These are phyloP conservation scores for Nicotiana tabacum DNA, from an alignment of 257 asterid species.

Conservation along the genomic window DNA sequence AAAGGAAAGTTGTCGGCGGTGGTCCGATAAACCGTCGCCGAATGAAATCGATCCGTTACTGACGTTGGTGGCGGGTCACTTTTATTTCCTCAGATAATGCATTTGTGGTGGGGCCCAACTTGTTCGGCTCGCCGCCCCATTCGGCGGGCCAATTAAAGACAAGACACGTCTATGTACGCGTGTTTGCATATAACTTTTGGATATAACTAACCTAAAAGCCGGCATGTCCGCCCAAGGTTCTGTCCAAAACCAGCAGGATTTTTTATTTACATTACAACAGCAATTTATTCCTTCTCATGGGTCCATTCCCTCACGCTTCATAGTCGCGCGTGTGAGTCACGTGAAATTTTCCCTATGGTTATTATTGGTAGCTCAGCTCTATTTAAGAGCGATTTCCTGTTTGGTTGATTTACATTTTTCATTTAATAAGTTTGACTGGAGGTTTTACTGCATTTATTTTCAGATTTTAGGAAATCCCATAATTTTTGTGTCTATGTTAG, in stretches of 20 bases:
- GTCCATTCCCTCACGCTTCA: neutral
- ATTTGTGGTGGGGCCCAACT: neutral
- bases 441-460: too few species aligned
- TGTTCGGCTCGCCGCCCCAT: neutral
- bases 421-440: too few species aligned
- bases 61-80: neutral
- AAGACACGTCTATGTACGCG: neutral
- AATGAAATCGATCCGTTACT: neutral
- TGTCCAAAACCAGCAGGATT: neutral
- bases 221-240: neutral
- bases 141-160: neutral
- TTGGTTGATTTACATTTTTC: too few species aligned
- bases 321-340: neutral
- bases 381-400: too few species aligned
- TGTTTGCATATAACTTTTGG: neutral
- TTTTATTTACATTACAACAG: neutral
- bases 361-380: too few species aligned
- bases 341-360: neutral
- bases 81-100: neutral
- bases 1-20: neutral
- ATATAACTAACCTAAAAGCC: neutral
- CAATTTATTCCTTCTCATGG: neutral
- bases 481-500: too few species aligned
- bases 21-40: neutral
- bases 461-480: too few species aligned